phyloP scores from a whole-genome alignment of 495 filamentous ascomycete genomes.

The Tuber indicum region DNA sequence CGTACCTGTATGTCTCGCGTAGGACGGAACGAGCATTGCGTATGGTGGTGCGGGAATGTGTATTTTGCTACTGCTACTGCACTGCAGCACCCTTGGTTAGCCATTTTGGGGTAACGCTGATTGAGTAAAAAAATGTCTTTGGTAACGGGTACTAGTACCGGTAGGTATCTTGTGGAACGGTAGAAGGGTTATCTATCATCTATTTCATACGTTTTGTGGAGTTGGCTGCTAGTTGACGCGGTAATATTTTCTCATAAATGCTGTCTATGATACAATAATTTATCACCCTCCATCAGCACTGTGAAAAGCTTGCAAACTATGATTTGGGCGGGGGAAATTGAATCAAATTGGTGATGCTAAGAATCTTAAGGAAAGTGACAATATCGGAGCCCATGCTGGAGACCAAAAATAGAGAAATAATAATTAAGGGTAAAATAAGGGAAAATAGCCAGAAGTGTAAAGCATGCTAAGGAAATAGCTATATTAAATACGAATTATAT shows the following conservation, averaged over 20 bases:
- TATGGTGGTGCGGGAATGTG: no score
- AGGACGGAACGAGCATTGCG: no score
- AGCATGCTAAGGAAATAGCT: neutral
- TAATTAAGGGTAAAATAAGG: neutral
- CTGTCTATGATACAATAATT: neutral
- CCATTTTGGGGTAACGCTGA: neutral
- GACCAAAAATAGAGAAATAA: neutral
- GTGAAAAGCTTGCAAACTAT: neutral
- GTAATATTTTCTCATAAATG: neutral
- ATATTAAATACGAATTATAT: neutral
- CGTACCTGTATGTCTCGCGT: no score
- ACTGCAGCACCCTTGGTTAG: no score
- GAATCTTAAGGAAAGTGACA: neutral
- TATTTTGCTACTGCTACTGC: no score
- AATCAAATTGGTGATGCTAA: neutral
- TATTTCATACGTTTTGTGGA: neutral
- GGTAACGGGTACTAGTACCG: neutral
- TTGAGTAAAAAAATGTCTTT: neutral
- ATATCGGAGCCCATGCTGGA: neutral
- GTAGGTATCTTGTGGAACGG: neutral
- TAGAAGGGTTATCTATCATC: neutral
- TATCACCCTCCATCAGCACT: neutral
- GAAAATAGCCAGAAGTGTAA: neutral
- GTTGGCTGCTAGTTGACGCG: neutral
- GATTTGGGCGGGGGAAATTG: neutral